These are phyloP conservation scores for Phytophthora foliorum DNA, from an alignment of 352 stramenopile species.

Conservation along the genomic window DNA sequence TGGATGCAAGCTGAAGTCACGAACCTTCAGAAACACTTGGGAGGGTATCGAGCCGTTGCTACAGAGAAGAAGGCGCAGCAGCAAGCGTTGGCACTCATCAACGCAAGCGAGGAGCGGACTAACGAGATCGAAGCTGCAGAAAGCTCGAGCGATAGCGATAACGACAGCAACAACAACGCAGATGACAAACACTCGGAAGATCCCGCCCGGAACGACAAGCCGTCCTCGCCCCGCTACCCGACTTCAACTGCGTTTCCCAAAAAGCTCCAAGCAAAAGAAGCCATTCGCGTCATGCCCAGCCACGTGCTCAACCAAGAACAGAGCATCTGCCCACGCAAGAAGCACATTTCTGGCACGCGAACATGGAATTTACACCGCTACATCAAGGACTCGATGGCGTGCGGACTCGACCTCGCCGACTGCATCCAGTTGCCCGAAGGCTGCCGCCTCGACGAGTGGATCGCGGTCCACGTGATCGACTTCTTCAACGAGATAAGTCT, in stretches of 20 bases:
- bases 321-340: slow-evolving; percentile 64
- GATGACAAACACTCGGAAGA: slow-evolving; percentile 29
- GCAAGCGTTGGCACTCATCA: background rate
- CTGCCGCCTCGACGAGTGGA: slow-evolving; percentile 71
- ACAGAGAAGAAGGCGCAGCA: slow-evolving; percentile 20
- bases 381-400: slow-evolving; percentile 77
- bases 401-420: slow-evolving; percentile 62
- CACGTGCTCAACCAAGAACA: slow-evolving; percentile 64
- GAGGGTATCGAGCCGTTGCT: slow-evolving; percentile 26
- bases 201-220: slow-evolving; percentile 20
- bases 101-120: slow-evolving; percentile 12
- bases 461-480: slow-evolving; percentile 87
- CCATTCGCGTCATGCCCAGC: slow-evolving; percentile 50
- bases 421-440: slow-evolving; percentile 75
- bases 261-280: slow-evolving; percentile 15
- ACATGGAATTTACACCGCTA: slow-evolving; percentile 78
- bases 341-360: slow-evolving; percentile 62
- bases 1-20: slow-evolving; percentile 37
- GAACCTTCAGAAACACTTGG: slow-evolving; percentile 30
- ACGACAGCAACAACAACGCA: slow-evolving; percentile 35
- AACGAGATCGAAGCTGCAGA: slow-evolving; percentile 16
- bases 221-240: slow-evolving; percentile 29
- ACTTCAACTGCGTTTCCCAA: slow-evolving; percentile 19
- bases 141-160: slow-evolving; percentile 20
- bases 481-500: slow-evolving; percentile 96